These are phyloP conservation scores for Barnettozyma vustinii DNA, from an alignment of 805 yeast species.

Conservation along the genomic window DNA sequence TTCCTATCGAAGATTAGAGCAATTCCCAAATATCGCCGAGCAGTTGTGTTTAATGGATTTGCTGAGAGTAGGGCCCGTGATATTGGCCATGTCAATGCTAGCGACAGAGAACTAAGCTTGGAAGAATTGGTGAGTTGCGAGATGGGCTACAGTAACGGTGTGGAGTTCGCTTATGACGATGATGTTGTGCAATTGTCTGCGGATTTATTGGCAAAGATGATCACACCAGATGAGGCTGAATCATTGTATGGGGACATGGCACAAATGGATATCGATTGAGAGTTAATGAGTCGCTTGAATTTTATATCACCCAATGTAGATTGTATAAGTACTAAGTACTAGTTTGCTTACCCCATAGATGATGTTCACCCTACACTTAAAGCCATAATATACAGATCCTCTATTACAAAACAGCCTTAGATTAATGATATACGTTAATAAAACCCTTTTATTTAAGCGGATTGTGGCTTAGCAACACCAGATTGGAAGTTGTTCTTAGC, in stretches of 20 bases:
- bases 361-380: background rate
- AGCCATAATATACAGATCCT: background rate
- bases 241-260: slow-evolving; percentile 48
- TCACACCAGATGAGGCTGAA: slow-evolving; percentile 78
- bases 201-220: slow-evolving; percentile 60
- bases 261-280: slow-evolving; percentile 31
- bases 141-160: slow-evolving; percentile 47
- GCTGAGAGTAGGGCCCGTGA: slow-evolving; percentile 39
- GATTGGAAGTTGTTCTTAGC: slow-evolving; percentile 99
- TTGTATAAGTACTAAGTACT: too few species aligned
- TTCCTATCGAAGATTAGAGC: slow-evolving; percentile 34
- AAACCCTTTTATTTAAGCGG: slow-evolving; percentile 31
- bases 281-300: too few species aligned
- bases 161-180: slow-evolving; percentile 56
- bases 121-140: slow-evolving; percentile 25
- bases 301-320: too few species aligned
- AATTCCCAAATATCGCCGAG: slow-evolving; percentile 20
- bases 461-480: slow-evolving; percentile 64
- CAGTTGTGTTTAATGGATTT: slow-evolving; percentile 36
- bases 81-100: slow-evolving; percentile 30
- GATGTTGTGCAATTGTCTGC: slow-evolving; percentile 65
- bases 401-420: slow-evolving; percentile 3
- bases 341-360: background rate
- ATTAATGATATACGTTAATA: slow-evolving; percentile 10
- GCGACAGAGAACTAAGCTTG: slow-evolving; percentile 25